Evolutionary conservation across 345 rosid species (phyloP), one percentile per base, ranked within the genome.

Genomic region (Salix dunnii): DNA sequence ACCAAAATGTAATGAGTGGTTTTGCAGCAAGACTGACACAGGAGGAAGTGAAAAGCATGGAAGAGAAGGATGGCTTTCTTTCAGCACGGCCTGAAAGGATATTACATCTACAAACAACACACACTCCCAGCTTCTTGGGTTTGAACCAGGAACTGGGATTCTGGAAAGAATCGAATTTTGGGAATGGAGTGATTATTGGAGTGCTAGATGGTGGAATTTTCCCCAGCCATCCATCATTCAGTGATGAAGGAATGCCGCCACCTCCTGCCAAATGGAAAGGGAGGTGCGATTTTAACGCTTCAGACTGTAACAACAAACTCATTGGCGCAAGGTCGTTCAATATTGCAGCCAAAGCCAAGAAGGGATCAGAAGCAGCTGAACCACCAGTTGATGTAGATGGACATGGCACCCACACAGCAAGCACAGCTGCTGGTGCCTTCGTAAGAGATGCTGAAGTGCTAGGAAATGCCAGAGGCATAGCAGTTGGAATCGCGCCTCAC

Each of bases 391-490:
- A 79, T 25, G 40, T 38, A 12, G 63, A 67, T 42, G 81, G 76
- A 28, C 86, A 85, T 46, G 88, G 88, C n/a, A 75, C 81, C 2
- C 20, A 21, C 18, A 21, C 51, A 20, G 31, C 85, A 30, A 68
- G 83, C 48, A 48, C 85, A 2, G 91, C 94, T 2, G 94, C 81
- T 0, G 94, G 92, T n/a, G 74, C 72, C 77, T 86, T 85, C 61
- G 91, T 88, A 27, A 79, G 76, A 23, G 48, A 36, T 33, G 72
- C 78, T 66, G 36, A 53, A 4, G 49, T 30, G 9, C 23, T 75
- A 5, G 93, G 94, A 35, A 75, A 80, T 18, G 91, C 89, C 2
- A 80, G 87, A 83, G 94, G 94, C 33, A 89, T 89, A 67, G 94
- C 94, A 51, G 65, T 7, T 31, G 78, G 78, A 23, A 67, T 67